phyloP scores from a whole-genome alignment of 352 stramenopile species.

The Albugo laibachii region DNA sequence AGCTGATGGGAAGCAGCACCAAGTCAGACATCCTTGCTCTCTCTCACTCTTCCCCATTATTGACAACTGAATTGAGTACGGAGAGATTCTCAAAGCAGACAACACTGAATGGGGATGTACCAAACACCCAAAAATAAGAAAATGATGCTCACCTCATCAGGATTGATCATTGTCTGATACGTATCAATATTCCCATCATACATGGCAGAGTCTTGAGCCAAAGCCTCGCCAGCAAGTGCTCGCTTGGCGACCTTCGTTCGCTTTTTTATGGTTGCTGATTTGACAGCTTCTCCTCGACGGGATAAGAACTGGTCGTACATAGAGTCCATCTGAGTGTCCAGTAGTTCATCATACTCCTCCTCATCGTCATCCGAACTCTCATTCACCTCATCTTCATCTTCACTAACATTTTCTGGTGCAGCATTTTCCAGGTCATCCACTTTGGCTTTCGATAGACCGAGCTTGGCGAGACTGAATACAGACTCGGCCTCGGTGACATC shows the following conservation, averaged over 20 bases:
- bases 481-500: slow-evolving; percentile 63
- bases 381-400: slow-evolving; percentile 15
- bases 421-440: slow-evolving; percentile 62
- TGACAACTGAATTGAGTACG: slow-evolving; percentile 86
- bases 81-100: slow-evolving; percentile 73
- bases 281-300: slow-evolving; percentile 52
- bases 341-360: slow-evolving; percentile 53
- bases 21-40: slow-evolving; percentile 71
- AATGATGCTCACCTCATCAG: slow-evolving; percentile 50
- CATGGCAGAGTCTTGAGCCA: slow-evolving; percentile 63
- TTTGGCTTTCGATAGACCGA: slow-evolving; percentile 58
- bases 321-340: slow-evolving; percentile 73
- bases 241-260: slow-evolving; percentile 70
- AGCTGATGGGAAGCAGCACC: neutral
- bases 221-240: slow-evolving; percentile 51
- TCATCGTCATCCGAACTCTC: slow-evolving; percentile 24
- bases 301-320: slow-evolving; percentile 66
- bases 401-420: slow-evolving; percentile 20
- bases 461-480: slow-evolving; percentile 58
- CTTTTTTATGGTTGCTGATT: slow-evolving; percentile 73
- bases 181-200: slow-evolving; percentile 58
- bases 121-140: slow-evolving; percentile 3
- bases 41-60: slow-evolving; percentile 63
- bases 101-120: slow-evolving; percentile 68
- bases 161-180: slow-evolving; percentile 78